Conservation (phyloP, 192 early-diverging fungal species). For the Backusella luteola region DNA sequence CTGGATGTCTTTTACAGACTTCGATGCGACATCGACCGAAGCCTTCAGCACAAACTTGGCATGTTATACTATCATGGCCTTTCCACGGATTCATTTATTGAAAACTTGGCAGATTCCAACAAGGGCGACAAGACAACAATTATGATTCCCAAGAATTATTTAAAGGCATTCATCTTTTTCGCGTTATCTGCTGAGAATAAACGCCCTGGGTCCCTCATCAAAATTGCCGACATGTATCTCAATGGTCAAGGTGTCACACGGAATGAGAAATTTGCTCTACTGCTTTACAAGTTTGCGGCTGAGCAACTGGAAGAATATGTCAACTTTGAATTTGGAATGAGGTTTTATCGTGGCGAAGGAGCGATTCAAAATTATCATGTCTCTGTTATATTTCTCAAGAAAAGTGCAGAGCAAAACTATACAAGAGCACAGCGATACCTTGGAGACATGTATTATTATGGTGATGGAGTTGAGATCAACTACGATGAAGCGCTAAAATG, state of each 20-base stretch:
- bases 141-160: neutral
- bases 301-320: neutral
- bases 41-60: neutral
- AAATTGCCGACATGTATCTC: neutral
- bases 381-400: neutral
- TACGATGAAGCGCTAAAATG: neutral
- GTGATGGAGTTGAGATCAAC: neutral
- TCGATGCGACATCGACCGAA: too few relatives aligned
- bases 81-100: neutral
- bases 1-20: neutral
- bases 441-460: conserved; percentile 12
- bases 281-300: neutral
- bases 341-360: neutral
- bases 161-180: conserved; percentile 10
- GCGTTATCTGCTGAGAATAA: neutral
- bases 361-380: neutral
- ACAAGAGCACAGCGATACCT: conserved; percentile 9
- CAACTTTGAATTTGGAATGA: neutral
- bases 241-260: neutral
- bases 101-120: too few relatives aligned
- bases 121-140: too few relatives aligned
- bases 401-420: neutral
- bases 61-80: neutral
- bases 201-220: neutral
- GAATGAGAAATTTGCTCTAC: neutral